Conservation (phyloP, 2,329 filamentous ascomycete species). For the Ophiostoma ips region DNA sequence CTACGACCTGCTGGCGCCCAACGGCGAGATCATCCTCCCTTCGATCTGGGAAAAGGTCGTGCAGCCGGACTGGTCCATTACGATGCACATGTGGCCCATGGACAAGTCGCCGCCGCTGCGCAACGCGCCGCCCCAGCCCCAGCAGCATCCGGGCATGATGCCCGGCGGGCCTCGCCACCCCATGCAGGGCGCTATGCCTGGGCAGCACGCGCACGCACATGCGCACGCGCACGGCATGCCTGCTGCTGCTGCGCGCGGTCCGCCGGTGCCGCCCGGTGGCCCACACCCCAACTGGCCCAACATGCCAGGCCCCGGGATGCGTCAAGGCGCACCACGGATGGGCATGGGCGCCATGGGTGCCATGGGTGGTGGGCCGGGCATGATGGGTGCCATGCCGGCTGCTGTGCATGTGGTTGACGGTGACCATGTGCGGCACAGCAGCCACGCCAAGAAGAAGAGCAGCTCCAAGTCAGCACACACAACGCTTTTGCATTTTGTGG, state of each 20-base stretch:
- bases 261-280: not conserved
- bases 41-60: conserved; percentile 71
- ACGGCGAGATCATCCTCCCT: conserved; percentile 71
- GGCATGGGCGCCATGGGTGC: not conserved
- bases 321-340: not conserved
- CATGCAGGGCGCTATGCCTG: conserved; percentile 1
- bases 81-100: conserved; percentile 47
- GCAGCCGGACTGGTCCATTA: conserved; percentile 58
- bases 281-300: not conserved
- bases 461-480: conserved; percentile 3
- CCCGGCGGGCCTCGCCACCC: not conserved
- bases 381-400: not conserved
- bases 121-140: conserved; percentile 15
- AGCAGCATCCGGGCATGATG: conserved; percentile 1
- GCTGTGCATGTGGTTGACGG: conserved; percentile 11
- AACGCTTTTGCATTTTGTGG: conserved; percentile 9
- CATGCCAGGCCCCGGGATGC: not conserved
- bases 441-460: conserved; percentile 11
- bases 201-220: too few species aligned
- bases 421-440: conserved; percentile 3
- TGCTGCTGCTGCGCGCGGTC: conserved; percentile 1
- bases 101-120: conserved; percentile 25
- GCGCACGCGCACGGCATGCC: conserved; percentile 6
- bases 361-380: not conserved
- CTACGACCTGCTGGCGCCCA: conserved; percentile 66